Percentiles rank a stretch among this genome's conserved stretches.
Conservation (phyloP, 176 grass and related monocot species). For the Eleusine coracana region DNA sequence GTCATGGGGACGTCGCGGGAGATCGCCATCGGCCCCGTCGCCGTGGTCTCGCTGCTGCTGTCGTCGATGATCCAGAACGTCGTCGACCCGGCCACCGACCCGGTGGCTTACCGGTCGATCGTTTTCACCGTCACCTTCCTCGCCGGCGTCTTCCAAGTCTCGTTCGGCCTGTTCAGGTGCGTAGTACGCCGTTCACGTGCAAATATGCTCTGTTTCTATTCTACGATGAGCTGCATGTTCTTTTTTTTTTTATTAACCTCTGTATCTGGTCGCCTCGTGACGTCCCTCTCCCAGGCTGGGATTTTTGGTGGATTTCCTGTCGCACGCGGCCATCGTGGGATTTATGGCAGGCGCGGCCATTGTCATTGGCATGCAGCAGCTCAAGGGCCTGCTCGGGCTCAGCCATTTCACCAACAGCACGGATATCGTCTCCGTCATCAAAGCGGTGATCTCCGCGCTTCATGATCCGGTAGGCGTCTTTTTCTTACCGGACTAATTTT, state of each 20-base stretch:
- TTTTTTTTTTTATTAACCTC: not conserved
- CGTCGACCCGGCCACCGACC: conserved; percentile 74
- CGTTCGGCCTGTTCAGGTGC: conserved; percentile 87
- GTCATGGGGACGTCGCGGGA: conserved; percentile 92
- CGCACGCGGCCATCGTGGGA: conserved; percentile 88
- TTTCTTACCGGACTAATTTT: too few relatives aligned
- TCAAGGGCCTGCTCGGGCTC: conserved; percentile 84
- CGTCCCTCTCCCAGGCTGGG: conserved; percentile 55
- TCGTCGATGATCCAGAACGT: conserved; percentile 89
- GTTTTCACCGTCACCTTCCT: conserved; percentile 93
- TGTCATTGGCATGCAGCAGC: conserved; percentile 89
- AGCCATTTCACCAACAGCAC: conserved; percentile 85
- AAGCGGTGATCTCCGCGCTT: conserved; percentile 57
- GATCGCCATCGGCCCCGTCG: conserved; percentile 87
- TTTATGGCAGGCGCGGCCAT: conserved; percentile 96
- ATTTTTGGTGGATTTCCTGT: conserved; percentile 89
- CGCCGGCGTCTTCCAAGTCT: conserved; percentile 78
- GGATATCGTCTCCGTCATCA: conserved; percentile 74
- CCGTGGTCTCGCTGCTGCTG: conserved; percentile 90
- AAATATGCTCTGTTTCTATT: conserved; percentile 8
- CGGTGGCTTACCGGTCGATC: conserved; percentile 59
- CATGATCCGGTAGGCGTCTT: conserved; percentile 65
- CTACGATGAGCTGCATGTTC: not conserved
- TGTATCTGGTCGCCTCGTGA: not conserved
- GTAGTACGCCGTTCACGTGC: not conserved